These are phyloP conservation scores for Solanum chilense DNA, from an alignment of 257 asterid genomes.

Conservation along the genomic window DNA sequence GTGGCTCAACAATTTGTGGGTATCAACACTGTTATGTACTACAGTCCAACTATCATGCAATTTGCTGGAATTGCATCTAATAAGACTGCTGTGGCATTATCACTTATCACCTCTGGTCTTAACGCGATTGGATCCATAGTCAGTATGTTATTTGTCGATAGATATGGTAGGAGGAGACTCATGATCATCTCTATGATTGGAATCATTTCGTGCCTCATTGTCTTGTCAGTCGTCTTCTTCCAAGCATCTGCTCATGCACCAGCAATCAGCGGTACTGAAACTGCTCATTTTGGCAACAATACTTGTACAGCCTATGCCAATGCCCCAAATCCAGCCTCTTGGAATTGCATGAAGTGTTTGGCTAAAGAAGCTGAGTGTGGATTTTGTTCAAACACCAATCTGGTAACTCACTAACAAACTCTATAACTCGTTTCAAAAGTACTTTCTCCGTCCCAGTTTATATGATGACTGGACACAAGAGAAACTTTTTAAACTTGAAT, in stretches of 20 bases:
- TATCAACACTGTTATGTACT: constrained; percentile 22
- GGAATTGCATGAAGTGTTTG: constrained; percentile 9
- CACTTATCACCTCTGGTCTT: constrained; percentile 26
- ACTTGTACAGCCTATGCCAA: not conserved
- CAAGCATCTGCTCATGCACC: constrained; percentile 4
- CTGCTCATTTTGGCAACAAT: constrained; percentile 1
- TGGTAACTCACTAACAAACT: not conserved
- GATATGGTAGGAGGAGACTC: constrained; percentile 14
- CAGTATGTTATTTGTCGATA: constrained; percentile 23
- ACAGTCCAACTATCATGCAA: constrained; percentile 15
- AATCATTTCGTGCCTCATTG: constrained; percentile 11
- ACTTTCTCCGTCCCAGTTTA: not conserved
- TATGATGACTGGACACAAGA: not conserved
- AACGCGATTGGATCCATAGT: constrained; percentile 18
- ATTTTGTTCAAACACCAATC: not conserved
- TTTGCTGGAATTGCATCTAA: constrained; percentile 28
- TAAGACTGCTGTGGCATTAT: constrained; percentile 18
- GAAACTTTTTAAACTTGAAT: not conserved
- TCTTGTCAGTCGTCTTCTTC: constrained; percentile 5
- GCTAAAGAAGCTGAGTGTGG: constrained; percentile 1
- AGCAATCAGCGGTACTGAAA: not conserved
- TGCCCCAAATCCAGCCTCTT: not conserved
- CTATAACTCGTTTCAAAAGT: not conserved
- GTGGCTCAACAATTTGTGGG: constrained; percentile 28
- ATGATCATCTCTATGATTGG: constrained; percentile 21